Base-by-base conservation (phyloP, 371 early-diverging fungal genomes). In the Conidiobolus incongruus region DNA sequence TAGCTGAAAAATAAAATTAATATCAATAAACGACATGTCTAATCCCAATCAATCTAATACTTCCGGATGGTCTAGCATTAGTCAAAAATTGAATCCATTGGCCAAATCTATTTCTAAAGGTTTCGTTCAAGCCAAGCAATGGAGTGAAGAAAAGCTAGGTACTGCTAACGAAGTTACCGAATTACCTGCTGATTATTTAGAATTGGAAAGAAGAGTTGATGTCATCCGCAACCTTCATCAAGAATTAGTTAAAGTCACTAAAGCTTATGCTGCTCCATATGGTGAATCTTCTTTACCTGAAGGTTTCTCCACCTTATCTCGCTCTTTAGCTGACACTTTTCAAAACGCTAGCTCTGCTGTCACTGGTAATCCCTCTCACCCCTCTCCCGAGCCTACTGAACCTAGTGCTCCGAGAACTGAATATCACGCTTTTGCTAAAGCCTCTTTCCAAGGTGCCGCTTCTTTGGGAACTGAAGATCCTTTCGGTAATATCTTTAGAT, bases 121-220 rank as follows among this genome's bases (percentile, higher is more conserved):
- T 10, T 46, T 46, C 13, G 38, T n/a, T 20, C 46, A 46, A 31
- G 46, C 46, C 16, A 15, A n/a, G 23, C 56, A 89, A 81, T 75
- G 76, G 59, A 81, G 90, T n/a, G 73, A 75, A 54, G 94, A 93
- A 54, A 75, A 70, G 49, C 65, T 88, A 44, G 85, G 87, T 30
- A 78, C 65, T 42, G 74, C 72, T 4, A 68, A 66, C 29, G 83
- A 83, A 36, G 63, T 85, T 22, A 93, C 94, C 24, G 84, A 82
- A 45, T 72, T 91, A 11, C 94, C 94, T 35, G 66, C 64, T 44
- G 90, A 91, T 49, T 93, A 93, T 57, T 65, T 75, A 46, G 74
- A 78, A 46, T 62, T 90, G 44, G 82, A 81, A 50, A 63, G 65
- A 66, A 69, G 72, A 26, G 76, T 73, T 8, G 77, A 79, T 49